Evolutionary conservation across 2,329 filamentous ascomycete species (phyloP).

Genomic region (Botrytis fragariae): DNA sequence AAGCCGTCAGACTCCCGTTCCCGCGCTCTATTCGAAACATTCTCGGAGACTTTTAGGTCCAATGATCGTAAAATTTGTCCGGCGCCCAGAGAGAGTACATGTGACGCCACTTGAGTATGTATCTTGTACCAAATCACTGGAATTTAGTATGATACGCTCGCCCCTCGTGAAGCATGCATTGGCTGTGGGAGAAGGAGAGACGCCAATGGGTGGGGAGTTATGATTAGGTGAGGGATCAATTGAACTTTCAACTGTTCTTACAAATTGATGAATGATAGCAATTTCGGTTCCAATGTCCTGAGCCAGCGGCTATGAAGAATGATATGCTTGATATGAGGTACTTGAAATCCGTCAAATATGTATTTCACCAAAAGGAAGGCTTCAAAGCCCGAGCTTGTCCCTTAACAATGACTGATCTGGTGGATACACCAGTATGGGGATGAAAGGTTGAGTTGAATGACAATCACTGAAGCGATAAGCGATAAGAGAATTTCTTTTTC

Average conservation of each 20-base stretch:
- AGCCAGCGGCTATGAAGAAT: no score
- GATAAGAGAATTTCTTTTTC: slow-evolving; percentile 16
- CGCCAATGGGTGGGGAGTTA: background rate
- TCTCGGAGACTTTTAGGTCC: background rate
- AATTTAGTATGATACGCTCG: background rate
- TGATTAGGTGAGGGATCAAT: background rate
- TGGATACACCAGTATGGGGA: background rate
- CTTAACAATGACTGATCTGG: background rate
- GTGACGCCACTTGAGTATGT: background rate
- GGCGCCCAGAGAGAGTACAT: background rate
- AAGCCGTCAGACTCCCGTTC: background rate
- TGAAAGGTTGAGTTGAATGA: background rate
- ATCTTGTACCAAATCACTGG: slow-evolving; percentile 1
- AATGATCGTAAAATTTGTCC: background rate
- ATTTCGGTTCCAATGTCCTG: background rate
- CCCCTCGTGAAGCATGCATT: background rate
- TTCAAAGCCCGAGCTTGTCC: background rate
- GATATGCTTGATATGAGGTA: background rate
- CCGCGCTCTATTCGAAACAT: slow-evolving; percentile 11
- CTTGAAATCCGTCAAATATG: background rate
- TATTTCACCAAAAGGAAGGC: background rate
- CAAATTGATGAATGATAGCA: background rate
- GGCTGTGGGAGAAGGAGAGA: background rate
- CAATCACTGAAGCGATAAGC: slow-evolving; percentile 1
- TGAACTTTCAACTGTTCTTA: background rate